Conservation (phyloP, 352 stramenopile species). For the Phytophthora pinifolia region DNA sequence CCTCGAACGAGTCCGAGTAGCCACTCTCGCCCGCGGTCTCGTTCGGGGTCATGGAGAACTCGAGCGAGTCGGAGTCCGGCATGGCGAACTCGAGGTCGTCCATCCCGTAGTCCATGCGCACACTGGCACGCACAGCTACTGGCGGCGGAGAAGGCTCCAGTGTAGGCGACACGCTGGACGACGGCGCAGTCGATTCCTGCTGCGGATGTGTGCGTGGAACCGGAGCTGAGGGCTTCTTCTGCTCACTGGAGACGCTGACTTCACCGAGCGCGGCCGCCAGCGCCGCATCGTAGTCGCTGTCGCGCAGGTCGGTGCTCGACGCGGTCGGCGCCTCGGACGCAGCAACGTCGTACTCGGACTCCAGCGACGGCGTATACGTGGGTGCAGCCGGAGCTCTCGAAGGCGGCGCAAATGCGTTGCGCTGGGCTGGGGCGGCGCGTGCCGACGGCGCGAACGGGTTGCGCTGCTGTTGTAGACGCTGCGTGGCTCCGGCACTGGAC, state of each 20-base stretch:
- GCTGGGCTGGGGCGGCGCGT: slow-evolving; percentile 21
- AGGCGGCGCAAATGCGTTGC: slow-evolving; percentile 43
- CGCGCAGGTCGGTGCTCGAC: slow-evolving; percentile 21
- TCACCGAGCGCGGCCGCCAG: slow-evolving; percentile 33
- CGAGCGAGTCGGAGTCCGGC: slow-evolving; percentile 36
- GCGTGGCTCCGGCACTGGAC: slow-evolving; percentile 14
- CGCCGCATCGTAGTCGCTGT: slow-evolving; percentile 39
- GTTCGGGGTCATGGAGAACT: slow-evolving; percentile 32
- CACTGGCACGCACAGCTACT: slow-evolving; percentile 24
- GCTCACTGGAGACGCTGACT: slow-evolving; percentile 26
- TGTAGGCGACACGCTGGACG: slow-evolving; percentile 16
- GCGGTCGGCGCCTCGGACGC: slow-evolving; percentile 17
- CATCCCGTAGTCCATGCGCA: slow-evolving; percentile 57
- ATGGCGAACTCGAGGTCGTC: slow-evolving; percentile 70
- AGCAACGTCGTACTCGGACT: slow-evolving; percentile 32
- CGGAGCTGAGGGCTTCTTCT: slow-evolving; percentile 12
- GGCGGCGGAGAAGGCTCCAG: slow-evolving; percentile 16
- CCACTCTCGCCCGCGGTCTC: slow-evolving; percentile 3
- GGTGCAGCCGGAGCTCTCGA: slow-evolving; percentile 14
- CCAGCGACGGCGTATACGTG: slow-evolving; percentile 8
- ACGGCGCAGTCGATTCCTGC: not conserved
- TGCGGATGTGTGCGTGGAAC: not conserved
- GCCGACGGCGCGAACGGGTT: slow-evolving; percentile 33
- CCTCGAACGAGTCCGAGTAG: slow-evolving; percentile 21
- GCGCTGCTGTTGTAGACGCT: slow-evolving; percentile 27